Base-by-base conservation (phyloP, 192 early-diverging fungal species). In the Borealophlyctis nickersoniae region DNA sequence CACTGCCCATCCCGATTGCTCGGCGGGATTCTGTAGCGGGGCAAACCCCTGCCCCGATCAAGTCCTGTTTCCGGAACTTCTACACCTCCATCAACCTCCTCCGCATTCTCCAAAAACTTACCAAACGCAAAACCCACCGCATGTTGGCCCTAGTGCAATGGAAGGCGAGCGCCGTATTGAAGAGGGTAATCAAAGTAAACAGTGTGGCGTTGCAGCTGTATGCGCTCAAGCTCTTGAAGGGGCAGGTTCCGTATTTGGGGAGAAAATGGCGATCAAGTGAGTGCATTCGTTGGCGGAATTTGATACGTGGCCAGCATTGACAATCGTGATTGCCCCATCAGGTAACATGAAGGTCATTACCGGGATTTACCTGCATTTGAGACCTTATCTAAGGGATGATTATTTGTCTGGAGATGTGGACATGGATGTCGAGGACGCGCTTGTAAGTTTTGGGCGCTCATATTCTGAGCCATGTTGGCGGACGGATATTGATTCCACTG, bases 271-370 rank as follows among this genome's bases (percentile, higher is more conserved):
- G 89, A 27, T 75, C 83, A 29, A 83, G 88, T 84, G 71, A 65
- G 63, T 50, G 14, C 53, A 49, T 31, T 56, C 19, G 30, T 62
- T 29, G 62, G 34, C 0, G 31, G 62, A 29, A 34, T 60, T 52
- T 67, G 45, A 45, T 68, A 19, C 35, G 23, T 69, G 58, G 11
- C n/a, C 24, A 11, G 13, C 24, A 16, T 52, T 28, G 24, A 64
- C 29, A 16, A 16, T 14, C 16, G 29, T 58, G 32, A 19, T 58
- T 14, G 33, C 14, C 30, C 0, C 0, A 3, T 22, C 35, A 86
- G 80, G 69, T 49, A 92, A 92, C 63, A 91, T 92, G 89, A 88
- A 86, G 58, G 78, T 88, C 2, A 87, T 93, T 27, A 90, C 91
- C 23, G 72, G 81, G 0, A 91, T 92, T 33, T 92, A 84, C 63